These are phyloP conservation scores for Coemansia sp. DNA, from an alignment of 192 early-diverging fungal species.

Conservation along the genomic window DNA sequence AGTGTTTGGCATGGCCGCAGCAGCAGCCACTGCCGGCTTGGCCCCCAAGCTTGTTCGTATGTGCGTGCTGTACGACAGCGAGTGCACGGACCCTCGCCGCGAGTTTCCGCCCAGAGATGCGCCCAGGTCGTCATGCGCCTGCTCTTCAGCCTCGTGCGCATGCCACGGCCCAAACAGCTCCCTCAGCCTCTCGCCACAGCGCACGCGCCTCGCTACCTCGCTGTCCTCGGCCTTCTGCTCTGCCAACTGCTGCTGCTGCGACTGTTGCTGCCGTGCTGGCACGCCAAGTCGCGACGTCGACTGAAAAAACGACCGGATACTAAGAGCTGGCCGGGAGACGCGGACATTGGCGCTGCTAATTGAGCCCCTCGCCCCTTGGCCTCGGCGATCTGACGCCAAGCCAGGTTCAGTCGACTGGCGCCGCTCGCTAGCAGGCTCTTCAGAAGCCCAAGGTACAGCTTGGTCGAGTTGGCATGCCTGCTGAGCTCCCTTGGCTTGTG, in stretches of 20 bases:
- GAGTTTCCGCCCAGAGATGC: conserved; percentile 4
- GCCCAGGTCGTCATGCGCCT: not conserved
- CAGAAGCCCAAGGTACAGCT: not conserved
- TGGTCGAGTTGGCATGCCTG: not conserved
- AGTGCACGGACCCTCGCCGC: conserved; percentile 29
- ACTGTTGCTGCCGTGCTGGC: not conserved
- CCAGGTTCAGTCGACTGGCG: not conserved
- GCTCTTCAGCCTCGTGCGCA: not conserved
- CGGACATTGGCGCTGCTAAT: conserved; percentile 12
- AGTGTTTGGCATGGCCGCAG: conserved; percentile 10
- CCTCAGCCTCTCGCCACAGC: conserved; percentile 34
- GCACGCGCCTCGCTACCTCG: conserved; percentile 36
- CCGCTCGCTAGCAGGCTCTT: not conserved
- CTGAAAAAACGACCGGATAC: conserved; percentile 44
- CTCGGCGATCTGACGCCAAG: conserved; percentile 1
- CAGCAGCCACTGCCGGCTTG: not conserved
- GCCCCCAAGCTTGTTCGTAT: conserved; percentile 27
- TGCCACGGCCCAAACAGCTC: conserved; percentile 52
- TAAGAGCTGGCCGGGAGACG: conserved; percentile 16
- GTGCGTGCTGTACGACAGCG: conserved; percentile 45
- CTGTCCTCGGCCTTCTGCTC: conserved; percentile 13
- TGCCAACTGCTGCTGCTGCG: not conserved
- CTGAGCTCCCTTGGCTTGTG: not conserved
- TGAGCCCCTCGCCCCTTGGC: conserved; percentile 11
- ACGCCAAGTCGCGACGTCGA: conserved; percentile 10